Evolutionary conservation across 2,329 filamentous ascomycete genomes (phyloP), one percentile per base, ranked within the genome.

Genomic region (Nemania sp.): DNA sequence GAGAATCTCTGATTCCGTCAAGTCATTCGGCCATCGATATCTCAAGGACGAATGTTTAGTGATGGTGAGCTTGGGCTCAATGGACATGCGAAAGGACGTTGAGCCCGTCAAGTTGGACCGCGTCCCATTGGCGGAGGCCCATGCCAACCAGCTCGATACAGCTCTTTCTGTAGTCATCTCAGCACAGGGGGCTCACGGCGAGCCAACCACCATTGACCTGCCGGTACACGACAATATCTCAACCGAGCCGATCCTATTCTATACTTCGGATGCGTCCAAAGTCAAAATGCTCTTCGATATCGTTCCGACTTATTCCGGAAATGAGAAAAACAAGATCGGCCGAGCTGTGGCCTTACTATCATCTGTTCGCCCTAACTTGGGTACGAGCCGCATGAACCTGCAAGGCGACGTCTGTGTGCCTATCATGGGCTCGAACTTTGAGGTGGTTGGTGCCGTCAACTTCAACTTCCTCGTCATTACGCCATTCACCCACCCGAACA

Each of bases 391-490:
- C n/a, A 94, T 94, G 77, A 93, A 89, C 49, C 77, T 99, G 7
- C 91, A 97, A 70, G 92, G 92, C 17, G 94, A 97, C 67, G 83
- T 96, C 31, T 93, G 89, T 55, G 89, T 99, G 8, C 94, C 94
- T 0, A 94, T 99, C 58, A 81, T 97, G 66, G 89, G 89, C 26
- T 86, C 86, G 30, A 90, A 82, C 55, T 76, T 97, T 28, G 93
- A 97, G 56, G 86, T 97, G 8, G 97, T 99, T 61, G 95, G 94
- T 14, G 86, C 88, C 0, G 90, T 99, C 62, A 96, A 96, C 66
- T 99, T 99, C 79, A 97, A 97, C 71, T 97, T 97, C 69, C 76
- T 96, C 26, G 83, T 97, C 66, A 91, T 99, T 64, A 97, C 91
- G 0, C 93, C 94, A 0, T 99, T 99, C 73, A 82, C 86, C 15